phyloP scores from a whole-genome alignment of 2,329 filamentous ascomycete species.

The Calonectria ilicicola region DNA sequence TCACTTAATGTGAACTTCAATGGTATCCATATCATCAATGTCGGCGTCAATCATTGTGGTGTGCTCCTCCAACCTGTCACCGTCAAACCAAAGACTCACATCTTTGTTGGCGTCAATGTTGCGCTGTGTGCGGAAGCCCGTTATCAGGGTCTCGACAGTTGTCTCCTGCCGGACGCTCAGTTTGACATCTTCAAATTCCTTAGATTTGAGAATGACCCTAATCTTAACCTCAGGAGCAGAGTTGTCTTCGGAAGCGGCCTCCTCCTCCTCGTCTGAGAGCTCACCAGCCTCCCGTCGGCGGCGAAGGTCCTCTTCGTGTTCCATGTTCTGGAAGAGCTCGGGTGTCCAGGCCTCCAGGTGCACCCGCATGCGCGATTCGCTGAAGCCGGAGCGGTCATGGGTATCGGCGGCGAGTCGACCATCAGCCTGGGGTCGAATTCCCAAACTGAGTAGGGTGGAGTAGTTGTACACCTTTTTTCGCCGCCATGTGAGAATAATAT shows the following conservation, averaged over 20 bases:
- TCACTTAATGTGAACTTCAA: constrained; percentile 79
- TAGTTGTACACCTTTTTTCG: constrained; percentile 78
- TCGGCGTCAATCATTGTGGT: constrained; percentile 74
- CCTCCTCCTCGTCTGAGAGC: constrained; percentile 47
- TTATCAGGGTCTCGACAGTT: constrained; percentile 71
- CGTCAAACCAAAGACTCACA: constrained; percentile 79
- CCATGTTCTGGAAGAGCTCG: constrained; percentile 65
- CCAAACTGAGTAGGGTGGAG: constrained; percentile 78
- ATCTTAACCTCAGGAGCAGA: constrained; percentile 51
- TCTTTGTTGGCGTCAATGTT: constrained; percentile 62
- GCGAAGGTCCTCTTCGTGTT: constrained; percentile 61
- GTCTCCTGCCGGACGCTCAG: constrained; percentile 67
- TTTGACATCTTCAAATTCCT: constrained; percentile 61
- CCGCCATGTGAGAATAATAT: constrained; percentile 84
- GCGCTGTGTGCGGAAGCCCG: constrained; percentile 69
- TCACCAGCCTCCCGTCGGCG: constrained; percentile 57
- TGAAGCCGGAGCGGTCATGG: constrained; percentile 56
- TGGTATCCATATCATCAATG: constrained; percentile 78
- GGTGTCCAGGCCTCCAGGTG: constrained; percentile 83
- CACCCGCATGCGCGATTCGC: constrained; percentile 67
- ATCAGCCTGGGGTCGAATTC: constrained; percentile 61
- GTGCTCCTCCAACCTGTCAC: constrained; percentile 74
- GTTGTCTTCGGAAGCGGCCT: constrained; percentile 34
- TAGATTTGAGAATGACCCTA: constrained; percentile 66
- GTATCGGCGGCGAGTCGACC: constrained; percentile 56